Conservation (phyloP, 176 grass and related monocot species). For the Phyllostachys edulis region DNA sequence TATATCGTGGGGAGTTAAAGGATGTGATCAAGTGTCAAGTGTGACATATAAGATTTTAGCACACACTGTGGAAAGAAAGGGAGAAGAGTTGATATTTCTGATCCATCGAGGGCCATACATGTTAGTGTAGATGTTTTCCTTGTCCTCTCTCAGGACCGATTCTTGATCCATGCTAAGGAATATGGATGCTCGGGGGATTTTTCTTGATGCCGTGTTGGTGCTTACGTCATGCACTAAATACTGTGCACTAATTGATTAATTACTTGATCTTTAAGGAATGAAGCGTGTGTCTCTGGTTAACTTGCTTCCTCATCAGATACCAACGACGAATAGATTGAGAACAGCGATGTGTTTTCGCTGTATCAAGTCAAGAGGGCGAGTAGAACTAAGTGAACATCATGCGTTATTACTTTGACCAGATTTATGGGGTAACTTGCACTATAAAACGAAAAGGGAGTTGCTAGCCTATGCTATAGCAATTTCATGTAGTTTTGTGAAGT, state of each 20-base stretch:
- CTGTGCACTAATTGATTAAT: not conserved
- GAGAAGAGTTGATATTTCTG: not conserved
- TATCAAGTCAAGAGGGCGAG: not conserved
- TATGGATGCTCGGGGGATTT: not conserved
- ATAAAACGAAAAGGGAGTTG: no score
- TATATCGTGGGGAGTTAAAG: not conserved
- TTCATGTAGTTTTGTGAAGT: no score
- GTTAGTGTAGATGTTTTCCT: not conserved
- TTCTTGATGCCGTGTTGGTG: not conserved
- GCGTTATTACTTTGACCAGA: no score
- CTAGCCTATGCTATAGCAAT: no score
- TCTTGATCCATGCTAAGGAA: not conserved
- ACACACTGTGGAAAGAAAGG: not conserved
- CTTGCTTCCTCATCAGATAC: not conserved
- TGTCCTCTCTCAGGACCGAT: constrained; percentile 21
- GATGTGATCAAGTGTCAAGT: not conserved
- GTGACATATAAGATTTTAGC: constrained; percentile 5
- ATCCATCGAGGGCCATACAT: not conserved
- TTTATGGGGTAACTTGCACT: no score
- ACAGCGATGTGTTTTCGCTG: not conserved
- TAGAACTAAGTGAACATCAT: not conserved
- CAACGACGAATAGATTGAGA: not conserved
- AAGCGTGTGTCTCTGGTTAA: not conserved
- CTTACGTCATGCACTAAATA: constrained; percentile 11
- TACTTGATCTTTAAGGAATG: not conserved